These are phyloP conservation scores for Zopfia rhizophila DNA, from an alignment of 2,329 filamentous ascomycete genomes.

Conservation along the genomic window DNA sequence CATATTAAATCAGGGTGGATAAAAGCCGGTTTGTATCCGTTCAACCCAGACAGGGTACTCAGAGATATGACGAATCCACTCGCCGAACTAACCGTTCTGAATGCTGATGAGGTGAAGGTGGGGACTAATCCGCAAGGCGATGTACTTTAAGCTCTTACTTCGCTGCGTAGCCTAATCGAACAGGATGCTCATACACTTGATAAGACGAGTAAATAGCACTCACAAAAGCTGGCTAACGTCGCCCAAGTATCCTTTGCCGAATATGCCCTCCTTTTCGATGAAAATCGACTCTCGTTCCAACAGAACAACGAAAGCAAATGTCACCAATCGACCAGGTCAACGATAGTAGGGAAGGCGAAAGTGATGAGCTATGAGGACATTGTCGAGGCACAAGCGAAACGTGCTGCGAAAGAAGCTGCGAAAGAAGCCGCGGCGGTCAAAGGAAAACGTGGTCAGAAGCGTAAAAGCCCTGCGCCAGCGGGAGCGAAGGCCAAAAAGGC, in stretches of 20 bases:
- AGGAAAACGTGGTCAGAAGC: too few relatives aligned
- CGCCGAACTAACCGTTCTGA: conserved; percentile 25
- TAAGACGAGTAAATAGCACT: conserved; percentile 18
- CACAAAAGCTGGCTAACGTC: conserved; percentile 32
- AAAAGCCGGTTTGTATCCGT: conserved; percentile 35
- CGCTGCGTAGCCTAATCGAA: conserved; percentile 27
- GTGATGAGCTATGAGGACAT: conserved; percentile 36
- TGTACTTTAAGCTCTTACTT: conserved; percentile 25
- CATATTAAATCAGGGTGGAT: conserved; percentile 41
- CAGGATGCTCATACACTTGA: conserved; percentile 20
- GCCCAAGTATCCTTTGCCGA: conserved; percentile 35
- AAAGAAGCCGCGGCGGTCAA: too few relatives aligned
- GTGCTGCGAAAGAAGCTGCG: conserved; percentile 21
- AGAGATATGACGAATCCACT: conserved; percentile 34
- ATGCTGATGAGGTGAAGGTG: conserved; percentile 18
- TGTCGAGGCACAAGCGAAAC: conserved; percentile 25
- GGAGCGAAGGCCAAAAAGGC: too few relatives aligned
- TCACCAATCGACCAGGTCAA: conserved; percentile 25
- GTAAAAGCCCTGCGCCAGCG: too few relatives aligned
- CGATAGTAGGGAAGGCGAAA: conserved; percentile 28
- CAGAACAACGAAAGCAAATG: conserved; percentile 41
- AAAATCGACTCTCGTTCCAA: conserved; percentile 36
- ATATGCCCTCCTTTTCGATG: conserved; percentile 35
- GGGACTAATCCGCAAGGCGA: conserved; percentile 32
- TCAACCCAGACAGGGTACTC: conserved; percentile 39